Evolutionary conservation across 2,329 filamentous ascomycete species (phyloP).

Genomic region (Knufia fluminis): DNA sequence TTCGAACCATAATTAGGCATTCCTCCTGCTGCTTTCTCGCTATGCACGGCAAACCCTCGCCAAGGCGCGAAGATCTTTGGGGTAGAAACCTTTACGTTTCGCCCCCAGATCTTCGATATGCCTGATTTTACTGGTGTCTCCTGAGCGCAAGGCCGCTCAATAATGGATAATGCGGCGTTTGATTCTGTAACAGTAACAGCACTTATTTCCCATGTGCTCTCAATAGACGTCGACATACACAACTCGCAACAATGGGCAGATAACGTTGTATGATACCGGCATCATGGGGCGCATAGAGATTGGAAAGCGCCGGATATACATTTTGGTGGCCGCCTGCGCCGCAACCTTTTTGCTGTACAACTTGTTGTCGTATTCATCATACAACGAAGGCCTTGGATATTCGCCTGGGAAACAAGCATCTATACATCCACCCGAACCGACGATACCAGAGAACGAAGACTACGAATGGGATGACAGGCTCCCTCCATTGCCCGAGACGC

Average conservation of each 20-base stretch:
- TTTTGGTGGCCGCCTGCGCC: conserved; percentile 18
- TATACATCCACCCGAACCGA: conserved; percentile 13
- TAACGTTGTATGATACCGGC: conserved; percentile 1
- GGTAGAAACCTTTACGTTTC: neutral
- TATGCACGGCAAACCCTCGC: neutral
- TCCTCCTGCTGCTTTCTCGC: too few species aligned
- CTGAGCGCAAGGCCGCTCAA: too few species aligned
- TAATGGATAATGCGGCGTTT: too few species aligned
- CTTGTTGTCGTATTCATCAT: conserved; percentile 12
- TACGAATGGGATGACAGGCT: conserved; percentile 5
- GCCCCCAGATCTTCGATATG: neutral
- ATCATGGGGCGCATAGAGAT: conserved; percentile 22
- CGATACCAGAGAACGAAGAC: conserved; percentile 6
- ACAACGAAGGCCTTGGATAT: conserved; percentile 10
- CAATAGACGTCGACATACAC: too few species aligned
- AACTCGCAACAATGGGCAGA: too few species aligned
- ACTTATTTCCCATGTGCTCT: too few species aligned
- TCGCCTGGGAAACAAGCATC: conserved; percentile 12
- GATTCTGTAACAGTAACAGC: too few species aligned
- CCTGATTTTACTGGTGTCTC: too few species aligned
- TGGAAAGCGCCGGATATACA: conserved; percentile 22
- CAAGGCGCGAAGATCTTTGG: neutral
- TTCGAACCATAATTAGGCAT: too few species aligned
- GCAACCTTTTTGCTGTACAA: conserved; percentile 21
- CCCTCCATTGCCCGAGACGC: conserved; percentile 2